Base-by-base conservation (phyloP, 1,284 basidiomycete genomes). In the Sporisorium iseilematis-ciliati region DNA sequence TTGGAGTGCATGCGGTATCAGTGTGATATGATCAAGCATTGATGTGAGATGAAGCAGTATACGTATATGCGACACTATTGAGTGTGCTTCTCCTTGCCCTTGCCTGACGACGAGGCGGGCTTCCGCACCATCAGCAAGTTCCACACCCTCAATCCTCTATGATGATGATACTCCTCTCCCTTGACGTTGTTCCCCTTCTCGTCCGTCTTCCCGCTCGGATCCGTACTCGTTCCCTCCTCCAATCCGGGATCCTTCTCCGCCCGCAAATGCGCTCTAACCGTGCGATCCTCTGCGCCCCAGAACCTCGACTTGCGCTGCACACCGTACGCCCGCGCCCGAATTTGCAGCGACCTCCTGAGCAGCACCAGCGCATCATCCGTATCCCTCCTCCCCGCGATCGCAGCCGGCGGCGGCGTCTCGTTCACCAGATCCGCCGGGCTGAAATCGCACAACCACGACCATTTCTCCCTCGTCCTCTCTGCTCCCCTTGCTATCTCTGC, bases 401-500 rank as follows among this genome's bases (percentile, higher is more conserved):
- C 80, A 8, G 66, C 65, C 0, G 80, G 81, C 0, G 81, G 81
- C 2, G 81, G 81, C 20, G 70, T 79, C 55, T 82, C 81, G 14
- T 62, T 43, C 6, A 35, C n/a, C 23, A 82, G 40, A 43, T 79
- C 80, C 18, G 65, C 56, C 0, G 80, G 79, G 1, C 78, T 74
- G 20, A 76, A 67, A 12, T 57, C 61, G 21, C 41, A 54, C 16
- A 75, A 35, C 62, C 75, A 78, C 10, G 50, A 38, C 80, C 80
- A 81, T 14, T 61, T 56, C 5, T 57, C 49, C 18, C 62, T 35
- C n/a, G 45, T 41, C 41, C 48, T 56, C 10, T 70, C 57, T 2
- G 65, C 64, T 12, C 48, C 54, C 0, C 31, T 42, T 16, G 63
- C 59, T 18, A 65, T 53, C n/a, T 69, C 65, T 0, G 41, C 48